Evolutionary conservation across 2,329 filamentous ascomycete genomes (phyloP), one percentile per base, ranked within the genome.

Genomic region (Apiospora aurea): DNA sequence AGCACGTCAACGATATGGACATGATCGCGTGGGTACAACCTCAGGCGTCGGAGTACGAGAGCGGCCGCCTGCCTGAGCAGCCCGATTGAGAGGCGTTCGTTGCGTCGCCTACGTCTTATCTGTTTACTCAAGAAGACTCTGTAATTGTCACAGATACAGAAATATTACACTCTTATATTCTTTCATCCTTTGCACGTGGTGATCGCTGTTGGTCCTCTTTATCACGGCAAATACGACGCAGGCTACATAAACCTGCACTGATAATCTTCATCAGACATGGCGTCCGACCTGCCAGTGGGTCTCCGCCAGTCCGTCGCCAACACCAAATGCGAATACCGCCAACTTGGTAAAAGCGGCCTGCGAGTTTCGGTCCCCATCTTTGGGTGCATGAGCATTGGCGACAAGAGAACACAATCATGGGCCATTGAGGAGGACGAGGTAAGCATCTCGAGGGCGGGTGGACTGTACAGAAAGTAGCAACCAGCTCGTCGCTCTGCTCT

Each of bases 341-440:
- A 85, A 71, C 83, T 93, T 13, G 91, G 91, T 46, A 88, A 86
- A 73, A 89, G 86, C 69, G 91, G 91, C 44, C 87, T 93, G 18
- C 87, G 86, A 70, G 84, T 92, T 61, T 92, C 90, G 0, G 86
- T 88, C 69, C 88, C 91, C 53, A 90, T 93, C 71, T 83, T 93
- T 51, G 91, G 91, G 0, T 86, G 86, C 73, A 92, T 92, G 90
- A 87, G 85, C 77, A 88, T 91, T 73, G 91, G 91, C 29, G 82
- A 85, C 72, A 78, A 82, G 0, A 80, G 85, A 53, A 87, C 86
- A 78, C 83, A 87, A 71, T 77, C 82, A 5, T 92, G 89, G 89
- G 86, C 87, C n/a, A 76, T 90, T 68, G 83, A 87, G 49, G 89
- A 91, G 77, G 88, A 86, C 21, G 84, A 88, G 75, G 85, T 87